Base-by-base conservation (phyloP, 225 moss, liverwort and hornwort species). In the Neckera pumila region DNA sequence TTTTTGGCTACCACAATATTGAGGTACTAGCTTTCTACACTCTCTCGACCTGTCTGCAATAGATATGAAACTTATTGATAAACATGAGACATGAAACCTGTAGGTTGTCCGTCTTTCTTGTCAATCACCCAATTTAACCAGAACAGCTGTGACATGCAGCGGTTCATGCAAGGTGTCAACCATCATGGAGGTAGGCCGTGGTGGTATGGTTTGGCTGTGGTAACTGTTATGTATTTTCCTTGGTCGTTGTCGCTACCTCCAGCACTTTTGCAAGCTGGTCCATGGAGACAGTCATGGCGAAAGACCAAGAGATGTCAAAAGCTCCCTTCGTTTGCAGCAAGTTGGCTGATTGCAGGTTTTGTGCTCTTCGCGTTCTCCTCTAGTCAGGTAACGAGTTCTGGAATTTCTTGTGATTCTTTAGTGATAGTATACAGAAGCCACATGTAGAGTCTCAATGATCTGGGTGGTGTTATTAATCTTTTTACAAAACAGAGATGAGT, bases 151-250 rank as follows among this genome's bases (percentile, higher is more conserved):
- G 85, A 5, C 86, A 60, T 93, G 83, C 90, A 95, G 93, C 94
- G 91, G 9, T 94, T 92, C 40, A 67, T 88, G 80, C 90, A 57
- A 90, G 92, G 93, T 26, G 91, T 93, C 12, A 94, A 94, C 72
- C 89, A 94, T 81, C 91, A 93, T 75, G 91, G 91, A 84, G 92
- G 94, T 83, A 89, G 92, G 82, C 94, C 94, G 17, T 96, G 95
- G 96, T 94, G 94, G 94, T 96, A 91, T 90, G 94, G 95, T 76
- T 87, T 92, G 81, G 93, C 94, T 45, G 92, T 92, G 65, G 84
- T 95, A 83, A 72, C 87, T 73, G 61, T 93, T 36, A 93, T 93
- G 95, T 96, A 96, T 86, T 93, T 95, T 88, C 96, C 96, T 79
- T 96, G 96, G 96, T 96, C 94, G 65, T 81, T 94, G 54, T 92